Evolutionary conservation across 1,284 basidiomycete species (phyloP), one percentile per base, ranked within the genome.

Genomic region (Leccinum olivaceoglutinosum): DNA sequence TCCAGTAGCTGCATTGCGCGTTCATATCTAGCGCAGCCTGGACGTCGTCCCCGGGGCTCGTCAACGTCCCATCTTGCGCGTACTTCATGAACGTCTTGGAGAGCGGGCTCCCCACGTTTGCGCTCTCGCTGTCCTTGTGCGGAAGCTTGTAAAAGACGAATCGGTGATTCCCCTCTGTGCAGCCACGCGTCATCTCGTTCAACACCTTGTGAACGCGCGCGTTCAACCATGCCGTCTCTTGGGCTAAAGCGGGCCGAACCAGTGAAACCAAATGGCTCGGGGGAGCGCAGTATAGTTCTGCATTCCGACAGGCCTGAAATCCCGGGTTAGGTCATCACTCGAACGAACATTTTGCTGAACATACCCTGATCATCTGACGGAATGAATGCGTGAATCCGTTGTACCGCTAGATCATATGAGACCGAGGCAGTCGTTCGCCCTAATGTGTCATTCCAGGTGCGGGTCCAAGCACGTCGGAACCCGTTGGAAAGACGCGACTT

Each of bases 361-460:
- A 49, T 64, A 80, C 81, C 76, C 61, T 63, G 53, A 63, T 60
- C 58, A 54, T 64, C 63, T 21, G 60, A 56, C 10, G 71, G 66
- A 39, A 73, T 79, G 54, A 72, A 80, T 7, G 84, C 85, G 59
- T 76, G 71, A 38, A 89, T 72, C 60, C 81, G 79, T 56, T 77
- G 77, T 57, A 88, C 70, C 46, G 77, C 80, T 36, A 91, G 72
- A 49, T 79, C 77, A 58, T 89, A 71, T 2, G 79, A 79, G 2
- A 81, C 81, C 18, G 78, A 79, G 32, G 85, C 87, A 63, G 81
- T 81, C 53, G 83, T 85, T 58, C 79, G 80, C 25, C 86, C 88
- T 78, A 87, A 83, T 34, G 87, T 88, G 59, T 84, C 80, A 63
- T 88, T 85, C 79, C 88, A 82, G 49, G 88, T 85, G 63, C 87